phyloP scores from a whole-genome alignment of 495 filamentous ascomycete genomes.

The Aeminium ludgeri region DNA sequence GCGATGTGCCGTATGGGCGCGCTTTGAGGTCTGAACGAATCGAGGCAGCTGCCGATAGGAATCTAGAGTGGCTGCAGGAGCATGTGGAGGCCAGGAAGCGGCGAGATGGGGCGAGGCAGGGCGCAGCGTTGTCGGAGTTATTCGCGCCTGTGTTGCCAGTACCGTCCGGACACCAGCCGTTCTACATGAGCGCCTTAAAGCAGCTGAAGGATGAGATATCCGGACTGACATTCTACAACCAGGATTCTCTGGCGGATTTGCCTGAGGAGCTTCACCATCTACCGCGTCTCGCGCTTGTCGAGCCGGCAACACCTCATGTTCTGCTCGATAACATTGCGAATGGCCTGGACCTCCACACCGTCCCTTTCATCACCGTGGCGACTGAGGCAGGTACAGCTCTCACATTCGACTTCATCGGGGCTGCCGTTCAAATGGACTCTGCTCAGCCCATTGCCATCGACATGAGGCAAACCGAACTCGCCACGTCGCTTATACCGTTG shows the following conservation, averaged over 20 bases:
- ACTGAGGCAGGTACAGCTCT: constrained; percentile 82
- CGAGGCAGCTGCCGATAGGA: constrained; percentile 72
- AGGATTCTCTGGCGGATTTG: constrained; percentile 49
- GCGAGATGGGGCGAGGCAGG: not conserved
- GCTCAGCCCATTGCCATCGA: constrained; percentile 46
- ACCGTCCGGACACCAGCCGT: constrained; percentile 9
- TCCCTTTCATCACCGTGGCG: constrained; percentile 51
- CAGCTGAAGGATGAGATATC: constrained; percentile 27
- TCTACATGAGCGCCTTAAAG: constrained; percentile 7
- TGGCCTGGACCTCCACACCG: constrained; percentile 63
- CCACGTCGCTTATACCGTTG: constrained; percentile 42
- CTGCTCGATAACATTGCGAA: constrained; percentile 54
- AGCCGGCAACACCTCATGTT: constrained; percentile 51
- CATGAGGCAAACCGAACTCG: constrained; percentile 46
- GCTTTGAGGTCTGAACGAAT: constrained; percentile 49
- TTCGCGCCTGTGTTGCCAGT: constrained; percentile 14
- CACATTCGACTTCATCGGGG: constrained; percentile 49
- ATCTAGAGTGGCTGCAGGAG: constrained; percentile 51
- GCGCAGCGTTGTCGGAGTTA: constrained; percentile 1
- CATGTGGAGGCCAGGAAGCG: constrained; percentile 28
- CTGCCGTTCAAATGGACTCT: constrained; percentile 23
- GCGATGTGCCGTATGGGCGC: constrained; percentile 50
- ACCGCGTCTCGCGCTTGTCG: constrained; percentile 56
- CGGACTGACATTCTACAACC: constrained; percentile 70
- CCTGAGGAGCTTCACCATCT: constrained; percentile 38